Evolutionary conservation across 352 stramenopile species (phyloP).

Genomic region (Plasmopara halstedii): DNA sequence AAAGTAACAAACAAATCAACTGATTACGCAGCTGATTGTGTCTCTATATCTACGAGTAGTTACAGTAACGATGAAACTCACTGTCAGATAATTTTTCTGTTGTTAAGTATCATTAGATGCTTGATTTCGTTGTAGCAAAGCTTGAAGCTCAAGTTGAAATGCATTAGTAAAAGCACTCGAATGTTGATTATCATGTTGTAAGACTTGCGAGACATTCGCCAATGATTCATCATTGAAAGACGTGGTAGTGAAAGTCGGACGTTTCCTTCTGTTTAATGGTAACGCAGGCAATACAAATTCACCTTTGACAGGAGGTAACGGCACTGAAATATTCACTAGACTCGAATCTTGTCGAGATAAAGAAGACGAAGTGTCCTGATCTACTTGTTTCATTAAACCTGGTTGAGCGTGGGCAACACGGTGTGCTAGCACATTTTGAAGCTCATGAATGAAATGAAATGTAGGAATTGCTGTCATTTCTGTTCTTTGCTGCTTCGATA

Average conservation of each 20-base stretch:
- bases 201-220: too few species aligned
- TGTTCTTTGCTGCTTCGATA: slow-evolving; percentile 29
- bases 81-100: too few species aligned
- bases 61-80: too few species aligned
- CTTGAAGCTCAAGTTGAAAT: slow-evolving; percentile 13
- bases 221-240: neutral
- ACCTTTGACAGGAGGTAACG: slow-evolving; percentile 3
- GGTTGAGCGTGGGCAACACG: slow-evolving; percentile 22
- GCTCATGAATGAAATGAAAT: slow-evolving; percentile 38
- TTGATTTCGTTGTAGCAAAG: slow-evolving; percentile 15
- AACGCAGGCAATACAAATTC: slow-evolving; percentile 15
- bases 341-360: neutral
- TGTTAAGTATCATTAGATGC: too few species aligned
- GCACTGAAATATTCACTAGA: neutral
- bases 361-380: slow-evolving; percentile 28
- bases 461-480: slow-evolving; percentile 7
- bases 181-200: neutral
- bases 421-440: slow-evolving; percentile 46
- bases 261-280: slow-evolving; percentile 5
- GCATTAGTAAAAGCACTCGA: neutral
- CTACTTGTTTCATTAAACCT: slow-evolving; percentile 34
- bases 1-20: too few species aligned
- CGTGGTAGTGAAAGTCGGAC: neutral
- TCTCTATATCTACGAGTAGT: too few species aligned
- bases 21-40: too few species aligned